Evolutionary conservation across 352 stramenopile genomes (phyloP).

Genomic region (Nothophytophthora sp.): DNA sequence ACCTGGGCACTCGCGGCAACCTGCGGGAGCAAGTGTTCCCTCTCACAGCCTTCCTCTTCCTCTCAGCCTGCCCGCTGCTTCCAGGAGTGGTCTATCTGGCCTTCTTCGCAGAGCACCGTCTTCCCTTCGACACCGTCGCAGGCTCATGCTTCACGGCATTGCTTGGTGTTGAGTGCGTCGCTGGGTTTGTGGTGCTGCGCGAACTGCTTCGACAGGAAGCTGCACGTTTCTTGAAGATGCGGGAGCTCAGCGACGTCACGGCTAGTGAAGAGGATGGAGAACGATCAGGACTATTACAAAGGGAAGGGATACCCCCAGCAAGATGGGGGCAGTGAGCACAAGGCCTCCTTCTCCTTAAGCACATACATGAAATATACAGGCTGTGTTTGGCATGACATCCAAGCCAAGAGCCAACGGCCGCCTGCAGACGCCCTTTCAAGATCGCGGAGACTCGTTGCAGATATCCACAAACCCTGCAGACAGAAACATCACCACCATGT

Average conservation of each 20-base stretch:
- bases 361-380: too few relatives aligned
- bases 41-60: conserved; percentile 67
- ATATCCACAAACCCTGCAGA: too few relatives aligned
- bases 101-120: conserved; percentile 52
- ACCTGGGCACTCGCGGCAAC: conserved; percentile 58
- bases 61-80: conserved; percentile 59
- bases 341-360: too few relatives aligned
- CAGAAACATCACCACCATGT: conserved; percentile 39
- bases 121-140: conserved; percentile 49
- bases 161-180: conserved; percentile 37
- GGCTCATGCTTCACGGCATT: conserved; percentile 38
- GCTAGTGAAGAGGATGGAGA: conserved; percentile 19
- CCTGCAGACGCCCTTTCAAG: too few relatives aligned
- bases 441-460: too few relatives aligned
- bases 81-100: conserved; percentile 55
- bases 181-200: conserved; percentile 45
- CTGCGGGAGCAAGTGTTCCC: conserved; percentile 62
- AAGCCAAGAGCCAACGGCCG: too few relatives aligned
- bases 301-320: conserved; percentile 2
- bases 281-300: conserved; percentile 14
- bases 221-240: conserved; percentile 56
- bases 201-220: conserved; percentile 61
- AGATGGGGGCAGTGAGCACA: conserved; percentile 17
- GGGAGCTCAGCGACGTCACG: conserved; percentile 25
- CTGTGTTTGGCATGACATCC: not conserved